Conservation (phyloP, 2,329 filamentous ascomycete genomes). For the Gnomoniopsis smithogilvyi region DNA sequence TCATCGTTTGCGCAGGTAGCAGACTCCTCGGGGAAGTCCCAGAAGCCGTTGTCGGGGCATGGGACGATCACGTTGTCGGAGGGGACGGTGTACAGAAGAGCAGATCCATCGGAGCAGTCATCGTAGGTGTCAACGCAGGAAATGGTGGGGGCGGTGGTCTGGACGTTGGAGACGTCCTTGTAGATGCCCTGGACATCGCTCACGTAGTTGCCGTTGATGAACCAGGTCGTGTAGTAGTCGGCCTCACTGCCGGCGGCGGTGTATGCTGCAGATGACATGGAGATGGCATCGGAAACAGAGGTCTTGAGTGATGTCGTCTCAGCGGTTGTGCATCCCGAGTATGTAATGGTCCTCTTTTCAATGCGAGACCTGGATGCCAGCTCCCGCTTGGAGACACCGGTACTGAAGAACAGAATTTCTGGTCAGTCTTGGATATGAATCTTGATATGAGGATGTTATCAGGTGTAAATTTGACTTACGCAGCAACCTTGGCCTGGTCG, state of each 20-base stretch:
- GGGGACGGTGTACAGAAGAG: slow-evolving; percentile 17
- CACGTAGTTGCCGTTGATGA: slow-evolving; percentile 12
- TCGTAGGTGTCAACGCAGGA: slow-evolving; percentile 17
- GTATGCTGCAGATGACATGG: slow-evolving; percentile 14
- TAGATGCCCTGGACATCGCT: slow-evolving; percentile 16
- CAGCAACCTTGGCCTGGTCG: slow-evolving; percentile 12
- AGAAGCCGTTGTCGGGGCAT: slow-evolving; percentile 19
- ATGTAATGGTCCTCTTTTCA: slow-evolving; percentile 10
- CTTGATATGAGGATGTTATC: not conserved
- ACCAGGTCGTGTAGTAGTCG: slow-evolving; percentile 19
- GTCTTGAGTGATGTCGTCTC: slow-evolving; percentile 15
- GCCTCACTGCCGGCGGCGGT: slow-evolving; percentile 16
- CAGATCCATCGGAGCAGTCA: slow-evolving; percentile 16
- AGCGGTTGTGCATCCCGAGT: slow-evolving; percentile 10
- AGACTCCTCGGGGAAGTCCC: slow-evolving; percentile 17
- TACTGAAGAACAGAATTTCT: not conserved
- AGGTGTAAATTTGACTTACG: not conserved
- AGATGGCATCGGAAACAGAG: slow-evolving; percentile 8
- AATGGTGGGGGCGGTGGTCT: slow-evolving; percentile 18
- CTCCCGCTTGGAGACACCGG: slow-evolving; percentile 2
- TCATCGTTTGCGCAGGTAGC: slow-evolving; percentile 17
- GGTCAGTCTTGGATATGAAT: not conserved
- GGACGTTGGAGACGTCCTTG: slow-evolving; percentile 15
- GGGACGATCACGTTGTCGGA: slow-evolving; percentile 16
- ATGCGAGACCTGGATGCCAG: slow-evolving; percentile 8